Evolutionary conservation across 768 basidiomycete species (phyloP), one percentile per base, ranked within the genome.

Genomic region (Wakefieldia striispora): DNA sequence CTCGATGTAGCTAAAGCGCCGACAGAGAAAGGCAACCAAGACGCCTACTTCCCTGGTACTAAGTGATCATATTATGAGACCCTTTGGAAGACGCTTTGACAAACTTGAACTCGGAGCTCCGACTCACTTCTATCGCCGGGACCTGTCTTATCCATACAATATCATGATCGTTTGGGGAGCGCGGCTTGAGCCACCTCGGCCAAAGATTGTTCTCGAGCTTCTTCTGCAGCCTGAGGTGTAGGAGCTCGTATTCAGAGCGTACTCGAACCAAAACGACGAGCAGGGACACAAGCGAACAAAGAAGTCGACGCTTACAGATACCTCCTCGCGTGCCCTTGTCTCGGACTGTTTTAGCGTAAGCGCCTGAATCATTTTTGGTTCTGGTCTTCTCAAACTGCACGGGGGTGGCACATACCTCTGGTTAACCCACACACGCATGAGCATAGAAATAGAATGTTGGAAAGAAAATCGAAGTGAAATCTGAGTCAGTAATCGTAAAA

Each of bases 101-200:
- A 12, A 29, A 12, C 6, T 12, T 29, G 29, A 29, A 29, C 29
- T 29, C 6, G 11, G 29, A 29, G 29, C 12, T 12, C 29, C 12
- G 10, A 13, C 29, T 29, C 29, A 29, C 29, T 12, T 29, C 29
- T 29, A 29, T 12, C 29, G 29, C 11, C 23, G 6, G 23, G 3
- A 6, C 23, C 23, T 23, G 23, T 27, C 27, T 27, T 8, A 27
- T 27, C 27, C 29, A 29, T 29, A 29, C 29, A 6, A 13, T 3
- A 11, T 33, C 16, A 33, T 16, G 33, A 33, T 33, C 33, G 33
- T 33, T 33, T 33, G 13, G 43, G 48, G 8, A 69, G 56, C 21
- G 50, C 60, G 39, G 50, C 56, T 46, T 67, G 66, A 1, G 66
- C 66, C 9, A 67, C 66, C 39, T 65, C 65, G 2, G 66, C 66